Evolutionary conservation across 805 yeast species (phyloP), one percentile per base, ranked within the genome.

Genomic region (Candida khao-thaluensis): DNA sequence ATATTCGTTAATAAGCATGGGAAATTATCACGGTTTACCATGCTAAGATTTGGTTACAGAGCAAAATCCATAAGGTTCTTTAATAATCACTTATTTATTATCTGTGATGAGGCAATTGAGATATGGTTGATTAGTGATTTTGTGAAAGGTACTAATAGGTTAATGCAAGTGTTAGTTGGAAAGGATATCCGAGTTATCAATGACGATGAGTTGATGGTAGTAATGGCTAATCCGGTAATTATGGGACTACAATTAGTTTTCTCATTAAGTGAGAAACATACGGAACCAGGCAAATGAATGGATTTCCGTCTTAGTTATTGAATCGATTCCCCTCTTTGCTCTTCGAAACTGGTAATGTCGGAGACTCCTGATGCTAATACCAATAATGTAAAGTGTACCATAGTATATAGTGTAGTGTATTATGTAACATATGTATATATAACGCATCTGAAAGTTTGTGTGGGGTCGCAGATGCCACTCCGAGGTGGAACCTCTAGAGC

Each of bases 161-260:
- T 82, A 9, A 66, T 75, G 16, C 95, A 87, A 55, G 82, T 85
- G 4, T 70, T 87, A 28, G 74, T 80, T 3, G 91, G 91, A 16
- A 82, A 81, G 53, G 85, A 79, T 48, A 74, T 86, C 22, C 50
- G 46, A 12, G 44, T 62, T 52, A 43, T 66, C 7, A 40, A 41
- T 26, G 51, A 50, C 35, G 42, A 49, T 11, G 51, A 50, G 3
- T 47, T 61, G 6, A 44, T 57, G 7, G 56, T 66, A 35, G 36
- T 56, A 53, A 69, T 84, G 67, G 82, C 86, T 14, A 88, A 86
- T 51, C 95, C 95, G 0, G 60, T 60, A 40, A 69, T 74, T 9
- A 60, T 71, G 2, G 86, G 81, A 2, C 65, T 85, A 44, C 93
- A 85, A 54, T 54, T 85, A 37, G 57, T 84, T 1, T 65, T 79